These are phyloP conservation scores for Candida buenavistaensis DNA, from an alignment of 1,139 yeast genomes.

Conservation along the genomic window DNA sequence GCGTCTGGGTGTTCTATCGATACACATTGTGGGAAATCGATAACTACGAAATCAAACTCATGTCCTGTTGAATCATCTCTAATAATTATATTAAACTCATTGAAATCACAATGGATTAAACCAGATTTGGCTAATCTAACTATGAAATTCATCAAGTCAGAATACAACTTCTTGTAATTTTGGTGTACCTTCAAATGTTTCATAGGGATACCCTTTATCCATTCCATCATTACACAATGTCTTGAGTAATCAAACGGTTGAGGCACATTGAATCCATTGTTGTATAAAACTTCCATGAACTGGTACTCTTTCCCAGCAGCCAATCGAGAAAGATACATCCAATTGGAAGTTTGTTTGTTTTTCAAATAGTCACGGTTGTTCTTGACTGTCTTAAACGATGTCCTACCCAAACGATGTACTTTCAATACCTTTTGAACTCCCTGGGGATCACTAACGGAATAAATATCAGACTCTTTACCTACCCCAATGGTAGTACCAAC, in stretches of 20 bases:
- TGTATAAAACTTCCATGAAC: conserved; percentile 74
- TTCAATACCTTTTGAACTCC: conserved; percentile 75
- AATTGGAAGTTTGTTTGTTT: conserved; percentile 65
- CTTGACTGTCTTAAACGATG: conserved; percentile 88
- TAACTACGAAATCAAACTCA: conserved; percentile 75
- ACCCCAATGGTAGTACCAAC: conserved; percentile 92
- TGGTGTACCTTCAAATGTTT: conserved; percentile 71
- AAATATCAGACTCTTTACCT: conserved; percentile 96
- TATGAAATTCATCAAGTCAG: conserved; percentile 82
- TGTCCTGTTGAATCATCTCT: conserved; percentile 55
- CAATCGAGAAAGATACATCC: conserved; percentile 90
- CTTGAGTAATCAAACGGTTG: conserved; percentile 86
- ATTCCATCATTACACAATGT: conserved; percentile 91
- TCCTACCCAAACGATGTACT: conserved; percentile 90
- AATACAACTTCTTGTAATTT: conserved; percentile 69
- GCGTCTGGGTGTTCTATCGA: conserved; percentile 92
- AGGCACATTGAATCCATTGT: conserved; percentile 84
- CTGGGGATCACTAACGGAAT: conserved; percentile 70
- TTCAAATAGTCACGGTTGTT: conserved; percentile 89
- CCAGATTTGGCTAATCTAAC: conserved; percentile 86
- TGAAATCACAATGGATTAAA: conserved; percentile 93
- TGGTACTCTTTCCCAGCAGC: conserved; percentile 93
- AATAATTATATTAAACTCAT: conserved; percentile 92
- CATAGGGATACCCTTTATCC: conserved; percentile 88
- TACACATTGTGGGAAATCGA: conserved; percentile 98